Base-by-base conservation (phyloP, 75 land plant species). In the Sequoiadendron giganteum region DNA sequence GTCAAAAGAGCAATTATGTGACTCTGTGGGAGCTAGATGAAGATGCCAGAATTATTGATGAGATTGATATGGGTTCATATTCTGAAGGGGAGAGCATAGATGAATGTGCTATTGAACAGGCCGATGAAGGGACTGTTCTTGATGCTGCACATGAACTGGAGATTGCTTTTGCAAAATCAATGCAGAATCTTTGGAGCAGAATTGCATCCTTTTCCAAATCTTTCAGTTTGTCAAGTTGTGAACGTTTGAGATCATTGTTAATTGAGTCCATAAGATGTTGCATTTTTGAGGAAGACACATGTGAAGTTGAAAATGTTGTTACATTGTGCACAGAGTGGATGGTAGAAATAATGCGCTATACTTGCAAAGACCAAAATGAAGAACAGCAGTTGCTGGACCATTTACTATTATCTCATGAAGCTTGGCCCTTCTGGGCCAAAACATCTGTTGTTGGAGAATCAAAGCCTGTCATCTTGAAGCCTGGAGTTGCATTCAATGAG, bases 381-480 rank as follows among this genome's bases (percentile, higher is more conserved):
- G 89, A 90, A 61, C 95, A 94, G 84, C 61, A 68, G 68, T 54
- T 94, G 30, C 81, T 96, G 78, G 94, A 95, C 80, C 88, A 86
- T 30, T 72, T 94, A 85, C 90, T 97, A 39, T 85, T 87, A 43
- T 88, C 92, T 14, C n/a, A 54, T 78, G 91, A 90, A n/a, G 89
- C 28, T 38, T 97, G 97, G 99, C 96, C 97, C 76, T 39, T 89
- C 47, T 97, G 95, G 95, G 91, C 87, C 52, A 65, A 40, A 65
- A 92, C 91, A 30, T 77, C 83, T 85, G 55, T 61, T 30, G 86
- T 81, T 28, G 39, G 28, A n/a, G 84, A 65, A 76, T 86, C 65
- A n/a, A 89, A 76, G 58, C 34, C 78, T 55, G 88, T 83, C 7
- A 10, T 73, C 25, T 45, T 84, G 15, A 65, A 86, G 81, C 13